Percentiles rank a stretch among this genome's conserved stretches.
phyloP scores from a whole-genome alignment of 2,329 filamentous ascomycete species.

The Alternaria tenuissima region DNA sequence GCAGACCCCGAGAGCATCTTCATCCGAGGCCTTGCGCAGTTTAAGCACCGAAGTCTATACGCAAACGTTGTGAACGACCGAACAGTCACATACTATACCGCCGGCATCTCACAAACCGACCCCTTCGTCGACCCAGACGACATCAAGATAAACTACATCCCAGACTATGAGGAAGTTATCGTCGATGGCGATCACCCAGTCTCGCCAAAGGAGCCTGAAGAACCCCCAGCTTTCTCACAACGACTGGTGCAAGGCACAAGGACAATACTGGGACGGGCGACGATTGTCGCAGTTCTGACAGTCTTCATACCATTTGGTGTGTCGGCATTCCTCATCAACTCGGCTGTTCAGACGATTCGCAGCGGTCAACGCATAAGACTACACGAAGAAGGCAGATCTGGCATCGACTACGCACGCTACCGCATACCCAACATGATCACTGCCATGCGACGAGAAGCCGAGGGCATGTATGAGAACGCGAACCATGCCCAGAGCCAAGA shows the following conservation, averaged over 20 bases:
- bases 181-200: constrained; percentile 73
- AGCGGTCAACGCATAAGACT: constrained; percentile 77
- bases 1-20: constrained; percentile 88
- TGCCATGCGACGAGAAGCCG: constrained; percentile 77
- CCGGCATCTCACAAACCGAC: constrained; percentile 77
- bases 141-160: constrained; percentile 75
- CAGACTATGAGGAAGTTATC: constrained; percentile 77
- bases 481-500: constrained; percentile 74
- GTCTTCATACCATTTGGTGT: constrained; percentile 79
- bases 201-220: constrained; percentile 53
- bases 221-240: constrained; percentile 46
- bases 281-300: constrained; percentile 70
- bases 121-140: constrained; percentile 75
- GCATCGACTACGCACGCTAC: constrained; percentile 74
- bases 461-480: constrained; percentile 78
- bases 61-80: constrained; percentile 88
- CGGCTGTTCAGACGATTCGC: constrained; percentile 76
- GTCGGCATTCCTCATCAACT: constrained; percentile 76
- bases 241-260: constrained; percentile 47
- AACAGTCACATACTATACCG: constrained; percentile 84
- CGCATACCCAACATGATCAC: constrained; percentile 75
- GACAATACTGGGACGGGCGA: constrained; percentile 62
- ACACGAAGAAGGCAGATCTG: constrained; percentile 75
- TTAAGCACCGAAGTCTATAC: constrained; percentile 81
- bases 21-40: constrained; percentile 77